Evolutionary conservation across 202 grass and related monocot species (phyloP).

Genomic region (Setaria italica): DNA sequence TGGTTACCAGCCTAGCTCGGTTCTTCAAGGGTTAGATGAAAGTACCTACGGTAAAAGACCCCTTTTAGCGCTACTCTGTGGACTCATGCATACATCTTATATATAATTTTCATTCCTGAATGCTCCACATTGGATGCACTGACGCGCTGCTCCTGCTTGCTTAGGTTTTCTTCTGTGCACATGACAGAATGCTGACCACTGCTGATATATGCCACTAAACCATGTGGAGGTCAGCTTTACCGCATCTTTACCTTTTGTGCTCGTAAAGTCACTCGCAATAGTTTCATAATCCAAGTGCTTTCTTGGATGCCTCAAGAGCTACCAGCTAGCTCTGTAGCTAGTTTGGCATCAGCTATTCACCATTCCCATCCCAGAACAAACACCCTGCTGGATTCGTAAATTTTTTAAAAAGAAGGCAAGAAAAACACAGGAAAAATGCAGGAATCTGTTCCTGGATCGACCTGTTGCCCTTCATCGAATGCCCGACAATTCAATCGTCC

Average conservation of each 20-base stretch:
- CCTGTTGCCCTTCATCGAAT: conserved; percentile 24
- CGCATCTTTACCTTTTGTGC: conserved; percentile 31
- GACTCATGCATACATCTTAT: not conserved
- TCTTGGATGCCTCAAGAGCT: conserved; percentile 34
- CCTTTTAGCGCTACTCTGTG: not conserved
- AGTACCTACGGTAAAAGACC: not conserved
- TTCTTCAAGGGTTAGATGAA: not conserved
- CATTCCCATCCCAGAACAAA: conserved; percentile 25
- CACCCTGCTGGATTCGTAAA: not conserved
- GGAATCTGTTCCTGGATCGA: conserved; percentile 5
- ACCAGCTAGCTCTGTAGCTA: conserved; percentile 24
- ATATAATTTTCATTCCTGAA: conserved; percentile 25
- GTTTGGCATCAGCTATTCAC: conserved; percentile 8
- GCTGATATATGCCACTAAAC: conserved; percentile 51
- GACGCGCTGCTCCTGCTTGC: not conserved
- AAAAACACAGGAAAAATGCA: not conserved
- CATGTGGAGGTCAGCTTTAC: conserved; percentile 53
- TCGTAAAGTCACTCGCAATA: conserved; percentile 24
- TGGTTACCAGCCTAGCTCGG: not conserved
- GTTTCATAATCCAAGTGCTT: conserved; percentile 34
- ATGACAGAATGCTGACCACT: conserved; percentile 49
- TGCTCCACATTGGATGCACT: conserved; percentile 46
- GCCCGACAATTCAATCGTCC: conserved; percentile 48
- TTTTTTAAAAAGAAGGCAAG: too few species aligned
- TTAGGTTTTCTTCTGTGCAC: conserved; percentile 26